Percentiles rank a stretch among this genome's conserved stretches.
These are phyloP conservation scores for Juncus inflexus DNA, from an alignment of 176 grass and related monocot species.

Conservation along the genomic window DNA sequence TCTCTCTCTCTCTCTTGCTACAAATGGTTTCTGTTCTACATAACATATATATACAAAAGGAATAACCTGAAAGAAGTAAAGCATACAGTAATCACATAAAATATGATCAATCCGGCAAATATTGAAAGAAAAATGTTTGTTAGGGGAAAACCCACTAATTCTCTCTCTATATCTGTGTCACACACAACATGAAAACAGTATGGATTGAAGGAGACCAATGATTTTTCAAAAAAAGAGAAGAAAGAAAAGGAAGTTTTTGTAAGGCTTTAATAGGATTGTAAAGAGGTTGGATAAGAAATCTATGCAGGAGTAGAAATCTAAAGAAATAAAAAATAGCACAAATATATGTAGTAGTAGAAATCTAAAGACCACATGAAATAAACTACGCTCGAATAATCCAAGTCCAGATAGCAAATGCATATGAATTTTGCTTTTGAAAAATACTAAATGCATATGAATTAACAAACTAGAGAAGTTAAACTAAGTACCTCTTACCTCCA, in stretches of 20 bases:
- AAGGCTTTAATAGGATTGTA: no score
- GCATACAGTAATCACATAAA: slow-evolving; percentile 8
- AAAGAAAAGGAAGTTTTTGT: neutral
- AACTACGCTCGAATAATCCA: neutral
- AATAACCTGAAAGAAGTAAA: no score
- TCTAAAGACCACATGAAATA: slow-evolving; percentile 23
- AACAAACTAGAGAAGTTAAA: no score
- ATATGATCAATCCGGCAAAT: neutral
- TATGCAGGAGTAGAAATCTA: neutral
- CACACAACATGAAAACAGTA: no score
- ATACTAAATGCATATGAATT: no score
- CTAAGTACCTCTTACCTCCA: no score
- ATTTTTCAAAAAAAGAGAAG: neutral
- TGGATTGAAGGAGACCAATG: neutral
- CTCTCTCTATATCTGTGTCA: neutral
- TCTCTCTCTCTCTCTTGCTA: slow-evolving; percentile 5
- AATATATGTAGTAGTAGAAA: neutral
- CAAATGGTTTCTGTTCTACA: neutral
- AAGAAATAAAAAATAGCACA: neutral
- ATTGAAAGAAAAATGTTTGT: neutral
- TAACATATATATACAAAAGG: neutral
- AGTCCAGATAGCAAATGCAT: no score
- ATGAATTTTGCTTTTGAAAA: no score
- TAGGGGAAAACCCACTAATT: neutral
- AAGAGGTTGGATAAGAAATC: neutral